phyloP scores from a whole-genome alignment of 139 green algal species.

The Tetradesmus obliquus region DNA sequence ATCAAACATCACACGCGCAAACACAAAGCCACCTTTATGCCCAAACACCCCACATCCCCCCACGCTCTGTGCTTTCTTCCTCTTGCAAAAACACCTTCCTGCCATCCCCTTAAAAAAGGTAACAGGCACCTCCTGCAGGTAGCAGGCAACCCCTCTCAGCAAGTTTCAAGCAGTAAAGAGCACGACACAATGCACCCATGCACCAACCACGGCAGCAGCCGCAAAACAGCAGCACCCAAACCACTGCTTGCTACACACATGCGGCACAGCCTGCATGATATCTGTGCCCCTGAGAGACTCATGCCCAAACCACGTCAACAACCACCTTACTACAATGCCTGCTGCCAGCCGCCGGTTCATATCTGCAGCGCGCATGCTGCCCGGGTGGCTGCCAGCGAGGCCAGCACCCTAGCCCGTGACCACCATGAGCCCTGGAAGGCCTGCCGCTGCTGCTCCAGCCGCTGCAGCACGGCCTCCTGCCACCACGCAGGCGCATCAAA shows the following conservation, averaged over 20 bases:
- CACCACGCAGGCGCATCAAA: conserved; percentile 43
- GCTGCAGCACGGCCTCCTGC: conserved; percentile 21
- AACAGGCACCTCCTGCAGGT: not conserved
- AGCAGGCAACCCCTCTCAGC: not conserved
- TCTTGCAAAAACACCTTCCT: not conserved
- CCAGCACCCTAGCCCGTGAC: not conserved
- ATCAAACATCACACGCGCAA: not conserved
- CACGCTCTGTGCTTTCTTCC: not conserved
- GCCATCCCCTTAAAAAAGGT: too few species aligned
- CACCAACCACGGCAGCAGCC: not conserved
- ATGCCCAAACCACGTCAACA: not conserved
- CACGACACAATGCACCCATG: not conserved
- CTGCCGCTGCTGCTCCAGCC: conserved; percentile 29
- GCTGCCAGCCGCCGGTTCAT: not conserved
- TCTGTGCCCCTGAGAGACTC: too few species aligned
- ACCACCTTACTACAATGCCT: not conserved
- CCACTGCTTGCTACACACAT: too few species aligned
- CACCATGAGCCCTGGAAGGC: conserved; percentile 30
- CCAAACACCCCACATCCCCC: not conserved
- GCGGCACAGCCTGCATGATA: too few species aligned
- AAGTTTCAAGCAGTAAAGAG: not conserved
- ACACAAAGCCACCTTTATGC: not conserved
- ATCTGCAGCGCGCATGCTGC: conserved; percentile 36
- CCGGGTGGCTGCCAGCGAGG: not conserved
- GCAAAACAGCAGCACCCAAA: not conserved